Percentiles rank a stretch among this genome's conserved stretches.
phyloP scores from a whole-genome alignment of 2,329 filamentous ascomycete species.

The Fusarium aywerte region DNA sequence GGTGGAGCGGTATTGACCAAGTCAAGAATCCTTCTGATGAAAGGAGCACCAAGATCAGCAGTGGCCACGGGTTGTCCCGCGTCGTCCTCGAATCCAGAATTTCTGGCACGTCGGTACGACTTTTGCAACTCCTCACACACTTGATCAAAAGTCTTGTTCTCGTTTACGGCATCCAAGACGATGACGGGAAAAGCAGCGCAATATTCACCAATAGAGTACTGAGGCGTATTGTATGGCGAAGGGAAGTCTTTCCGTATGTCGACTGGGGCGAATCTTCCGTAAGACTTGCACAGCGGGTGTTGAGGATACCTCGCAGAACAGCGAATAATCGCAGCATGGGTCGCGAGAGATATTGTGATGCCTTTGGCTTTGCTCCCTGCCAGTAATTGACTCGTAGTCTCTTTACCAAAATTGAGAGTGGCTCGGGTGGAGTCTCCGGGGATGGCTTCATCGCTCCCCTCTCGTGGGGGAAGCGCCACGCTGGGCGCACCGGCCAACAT shows the following conservation, averaged over 20 bases:
- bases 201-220: slow-evolving; percentile 41
- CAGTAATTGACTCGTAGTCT: background rate
- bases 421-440: background rate
- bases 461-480: background rate
- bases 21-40: slow-evolving; percentile 27
- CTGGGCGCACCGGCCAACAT: slow-evolving; percentile 6
- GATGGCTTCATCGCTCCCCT: background rate
- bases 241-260: slow-evolving; percentile 45
- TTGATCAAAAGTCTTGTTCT: slow-evolving; percentile 36
- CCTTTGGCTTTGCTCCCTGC: background rate
- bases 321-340: slow-evolving; percentile 45
- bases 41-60: slow-evolving; percentile 26
- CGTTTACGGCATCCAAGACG: slow-evolving; percentile 22
- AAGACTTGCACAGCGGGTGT: slow-evolving; percentile 43
- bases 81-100: slow-evolving; percentile 35
- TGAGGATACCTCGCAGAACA: slow-evolving; percentile 46
- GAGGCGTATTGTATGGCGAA: slow-evolving; percentile 43
- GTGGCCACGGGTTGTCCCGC: slow-evolving; percentile 34
- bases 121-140: slow-evolving; percentile 39
- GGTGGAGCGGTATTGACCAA: slow-evolving; percentile 27
- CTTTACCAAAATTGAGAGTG: background rate
- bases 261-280: slow-evolving; percentile 47
- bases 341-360: slow-evolving; percentile 47
- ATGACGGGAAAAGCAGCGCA: slow-evolving; percentile 27
- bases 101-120: slow-evolving; percentile 46